Evolutionary conservation across 768 basidiomycete species (phyloP).

Genomic region (Tricholoma sp.): DNA sequence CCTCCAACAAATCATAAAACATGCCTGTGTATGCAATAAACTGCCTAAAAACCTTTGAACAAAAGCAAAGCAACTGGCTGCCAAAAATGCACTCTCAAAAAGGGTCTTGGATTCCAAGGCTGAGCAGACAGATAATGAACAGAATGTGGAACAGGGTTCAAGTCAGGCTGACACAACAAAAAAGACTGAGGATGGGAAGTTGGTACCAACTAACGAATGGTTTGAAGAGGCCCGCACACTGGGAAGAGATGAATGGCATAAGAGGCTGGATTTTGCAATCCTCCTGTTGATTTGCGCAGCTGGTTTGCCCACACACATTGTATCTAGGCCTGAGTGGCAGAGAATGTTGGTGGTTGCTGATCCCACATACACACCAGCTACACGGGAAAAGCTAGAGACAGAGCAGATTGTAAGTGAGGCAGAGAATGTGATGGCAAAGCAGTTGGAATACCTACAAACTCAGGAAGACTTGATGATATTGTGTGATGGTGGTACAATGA

Average conservation of each 20-base stretch:
- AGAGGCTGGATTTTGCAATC: conserved; percentile 8
- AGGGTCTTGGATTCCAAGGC: not conserved
- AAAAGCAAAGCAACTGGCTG: not conserved
- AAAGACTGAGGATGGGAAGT: not conserved
- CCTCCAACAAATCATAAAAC: not conserved
- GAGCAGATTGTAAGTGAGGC: conserved; percentile 13
- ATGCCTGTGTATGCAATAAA: not conserved
- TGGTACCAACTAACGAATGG: not conserved
- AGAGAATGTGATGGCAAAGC: conserved; percentile 6
- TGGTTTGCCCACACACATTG: conserved; percentile 12
- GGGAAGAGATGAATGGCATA: conserved; percentile 3
- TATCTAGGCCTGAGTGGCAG: conserved; percentile 9
- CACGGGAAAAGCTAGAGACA: conserved; percentile 9
- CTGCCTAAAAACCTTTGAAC: conserved; percentile 1
- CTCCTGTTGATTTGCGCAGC: conserved; percentile 12
- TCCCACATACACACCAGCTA: conserved; percentile 8
- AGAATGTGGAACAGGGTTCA: too few species aligned
- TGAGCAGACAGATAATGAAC: too few species aligned
- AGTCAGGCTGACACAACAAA: too few species aligned
- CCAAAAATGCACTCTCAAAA: not conserved
- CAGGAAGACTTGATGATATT: conserved; percentile 1
- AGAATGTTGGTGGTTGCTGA: conserved; percentile 5
- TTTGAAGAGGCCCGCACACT: conserved; percentile 6
- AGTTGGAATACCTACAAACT: conserved; percentile 5
- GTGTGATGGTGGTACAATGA: conserved; percentile 14